These are phyloP conservation scores for Kuraishia hungarica DNA, from an alignment of 805 yeast species.

Conservation along the genomic window DNA sequence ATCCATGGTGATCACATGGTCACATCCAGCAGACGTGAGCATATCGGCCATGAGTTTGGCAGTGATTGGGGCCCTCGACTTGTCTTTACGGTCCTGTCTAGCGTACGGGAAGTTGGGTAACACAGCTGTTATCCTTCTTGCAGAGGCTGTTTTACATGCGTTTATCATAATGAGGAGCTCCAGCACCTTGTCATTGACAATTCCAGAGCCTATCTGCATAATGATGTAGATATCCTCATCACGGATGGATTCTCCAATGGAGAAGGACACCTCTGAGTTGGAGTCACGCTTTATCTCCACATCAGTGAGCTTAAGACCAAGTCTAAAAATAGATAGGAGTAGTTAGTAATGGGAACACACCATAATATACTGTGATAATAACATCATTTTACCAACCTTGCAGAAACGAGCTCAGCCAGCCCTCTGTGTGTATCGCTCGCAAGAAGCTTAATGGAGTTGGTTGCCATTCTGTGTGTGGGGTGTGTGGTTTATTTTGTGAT, in stretches of 20 bases:
- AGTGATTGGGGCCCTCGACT: conserved; percentile 78
- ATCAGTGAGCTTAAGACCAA: conserved; percentile 55
- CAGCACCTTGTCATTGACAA: conserved; percentile 65
- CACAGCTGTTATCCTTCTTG: conserved; percentile 75
- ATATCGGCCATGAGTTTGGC: conserved; percentile 80
- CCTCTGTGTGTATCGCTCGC: conserved; percentile 65
- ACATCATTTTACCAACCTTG: conserved; percentile 13
- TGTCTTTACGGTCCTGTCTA: conserved; percentile 84
- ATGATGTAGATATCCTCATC: conserved; percentile 79
- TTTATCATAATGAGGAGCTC: conserved; percentile 72
- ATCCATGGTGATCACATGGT: conserved; percentile 83
- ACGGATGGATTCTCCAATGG: conserved; percentile 75
- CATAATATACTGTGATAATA: background rate
- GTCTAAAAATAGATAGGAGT: conserved; percentile 19
- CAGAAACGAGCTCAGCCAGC: conserved; percentile 61
- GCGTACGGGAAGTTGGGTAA: conserved; percentile 82
- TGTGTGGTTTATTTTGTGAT: conserved; percentile 1
- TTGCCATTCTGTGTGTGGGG: conserved; percentile 41
- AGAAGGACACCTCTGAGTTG: conserved; percentile 66
- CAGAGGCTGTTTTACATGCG: conserved; percentile 78
- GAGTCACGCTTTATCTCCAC: conserved; percentile 58
- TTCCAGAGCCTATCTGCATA: conserved; percentile 74
- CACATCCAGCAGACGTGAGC: conserved; percentile 78
- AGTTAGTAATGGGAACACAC: background rate
- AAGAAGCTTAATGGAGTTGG: conserved; percentile 59